Conservation (phyloP, 169 alveolate species). For the Cardiosporidium cionae region DNA sequence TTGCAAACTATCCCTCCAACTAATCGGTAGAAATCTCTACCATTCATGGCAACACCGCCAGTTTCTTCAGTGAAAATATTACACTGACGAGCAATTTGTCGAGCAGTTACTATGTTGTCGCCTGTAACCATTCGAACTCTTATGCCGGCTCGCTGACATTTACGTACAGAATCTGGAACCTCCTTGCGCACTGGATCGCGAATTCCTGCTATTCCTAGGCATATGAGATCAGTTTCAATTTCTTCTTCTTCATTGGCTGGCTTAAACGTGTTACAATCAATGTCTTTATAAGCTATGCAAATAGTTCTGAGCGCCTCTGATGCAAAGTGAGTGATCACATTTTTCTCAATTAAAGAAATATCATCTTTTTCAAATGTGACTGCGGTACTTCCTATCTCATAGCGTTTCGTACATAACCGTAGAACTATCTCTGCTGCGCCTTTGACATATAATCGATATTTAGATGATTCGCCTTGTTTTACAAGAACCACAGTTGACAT, state of each 20-base stretch:
- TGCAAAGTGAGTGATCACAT: constrained; percentile 55
- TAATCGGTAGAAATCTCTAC: constrained; percentile 26
- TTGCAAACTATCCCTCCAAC: constrained; percentile 64
- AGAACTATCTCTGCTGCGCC: constrained; percentile 62
- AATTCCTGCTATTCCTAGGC: constrained; percentile 70
- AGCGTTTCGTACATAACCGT: constrained; percentile 27
- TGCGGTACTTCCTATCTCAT: constrained; percentile 16
- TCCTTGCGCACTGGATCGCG: constrained; percentile 70
- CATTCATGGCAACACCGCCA: constrained; percentile 39
- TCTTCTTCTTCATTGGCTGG: constrained; percentile 12
- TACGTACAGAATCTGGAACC: constrained; percentile 70
- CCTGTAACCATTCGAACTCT: constrained; percentile 84
- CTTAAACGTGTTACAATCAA: constrained; percentile 1
- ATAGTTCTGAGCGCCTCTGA: constrained; percentile 64
- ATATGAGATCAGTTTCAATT: constrained; percentile 44
- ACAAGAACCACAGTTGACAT: constrained; percentile 58
- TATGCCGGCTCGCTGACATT: constrained; percentile 74
- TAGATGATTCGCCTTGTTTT: neutral
- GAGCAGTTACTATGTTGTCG: constrained; percentile 74
- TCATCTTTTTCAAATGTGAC: constrained; percentile 36
- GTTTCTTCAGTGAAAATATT: constrained; percentile 47
- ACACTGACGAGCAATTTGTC: constrained; percentile 75
- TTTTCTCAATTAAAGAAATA: constrained; percentile 28
- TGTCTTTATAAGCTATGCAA: constrained; percentile 67
- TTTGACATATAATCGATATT: constrained; percentile 48